phyloP scores from a whole-genome alignment of 176 grass and related monocot genomes.

The Phoenix roebelenii region DNA sequence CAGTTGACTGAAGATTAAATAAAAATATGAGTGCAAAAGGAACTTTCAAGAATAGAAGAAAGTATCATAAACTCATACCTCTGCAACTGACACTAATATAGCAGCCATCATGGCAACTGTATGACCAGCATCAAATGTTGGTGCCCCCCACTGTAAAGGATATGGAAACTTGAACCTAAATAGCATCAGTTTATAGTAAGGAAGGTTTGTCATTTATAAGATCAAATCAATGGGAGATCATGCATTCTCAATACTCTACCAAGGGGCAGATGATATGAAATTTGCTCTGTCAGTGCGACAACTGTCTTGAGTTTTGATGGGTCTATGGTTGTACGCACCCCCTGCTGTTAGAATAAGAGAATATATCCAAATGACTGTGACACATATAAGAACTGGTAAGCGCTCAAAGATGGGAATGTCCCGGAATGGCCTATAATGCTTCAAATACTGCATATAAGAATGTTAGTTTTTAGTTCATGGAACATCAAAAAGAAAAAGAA shows the following conservation, averaged over 20 bases:
- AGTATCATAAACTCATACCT: constrained; percentile 22
- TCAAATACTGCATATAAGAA: constrained; percentile 37
- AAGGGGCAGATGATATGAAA: constrained; percentile 47
- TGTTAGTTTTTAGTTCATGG: no score
- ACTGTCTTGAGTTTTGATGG: constrained; percentile 28
- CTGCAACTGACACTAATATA: constrained; percentile 37
- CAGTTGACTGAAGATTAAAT: constrained; percentile 31
- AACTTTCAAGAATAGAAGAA: neutral
- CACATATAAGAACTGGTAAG: constrained; percentile 37
- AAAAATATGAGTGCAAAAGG: constrained; percentile 4
- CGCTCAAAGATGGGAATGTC: constrained; percentile 43
- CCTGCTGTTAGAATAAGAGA: constrained; percentile 38
- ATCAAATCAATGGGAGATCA: neutral
- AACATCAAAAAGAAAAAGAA: neutral
- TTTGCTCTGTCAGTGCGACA: constrained; percentile 46
- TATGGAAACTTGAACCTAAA: constrained; percentile 53
- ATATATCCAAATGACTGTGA: constrained; percentile 40
- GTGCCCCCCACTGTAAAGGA: constrained; percentile 52
- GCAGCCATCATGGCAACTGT: constrained; percentile 45
- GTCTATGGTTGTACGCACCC: constrained; percentile 46
- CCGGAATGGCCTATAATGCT: constrained; percentile 37
- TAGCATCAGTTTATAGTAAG: neutral
- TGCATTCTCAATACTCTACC: constrained; percentile 16
- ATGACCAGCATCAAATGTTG: constrained; percentile 45
- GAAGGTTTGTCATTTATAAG: neutral